These are phyloP conservation scores for Picea sitchensis DNA, from an alignment of 75 land plant genomes.

Conservation along the genomic window DNA sequence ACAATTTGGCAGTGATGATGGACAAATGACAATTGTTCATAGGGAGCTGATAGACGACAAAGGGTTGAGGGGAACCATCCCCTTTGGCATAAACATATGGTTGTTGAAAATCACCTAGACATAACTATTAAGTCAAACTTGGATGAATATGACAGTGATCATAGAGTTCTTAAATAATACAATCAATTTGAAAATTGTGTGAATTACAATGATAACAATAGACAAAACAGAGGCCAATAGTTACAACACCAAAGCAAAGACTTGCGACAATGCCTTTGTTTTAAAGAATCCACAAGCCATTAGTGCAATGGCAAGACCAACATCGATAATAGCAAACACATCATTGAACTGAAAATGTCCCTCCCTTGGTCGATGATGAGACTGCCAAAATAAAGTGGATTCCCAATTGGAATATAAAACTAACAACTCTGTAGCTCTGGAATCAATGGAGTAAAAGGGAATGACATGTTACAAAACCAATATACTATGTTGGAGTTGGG, in stretches of 20 bases:
- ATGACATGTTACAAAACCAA: not conserved
- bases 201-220: too few species aligned
- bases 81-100: too few species aligned
- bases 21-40: too few species aligned
- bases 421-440: not conserved
- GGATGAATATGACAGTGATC: too few species aligned
- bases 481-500: conserved; percentile 17
- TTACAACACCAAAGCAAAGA: conserved; percentile 74
- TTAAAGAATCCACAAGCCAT: conserved; percentile 43
- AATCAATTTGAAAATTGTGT: too few species aligned
- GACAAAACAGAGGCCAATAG: not conserved
- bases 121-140: too few species aligned
- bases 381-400: conserved; percentile 29
- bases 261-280: conserved; percentile 66
- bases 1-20: too few species aligned
- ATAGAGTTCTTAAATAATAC: too few species aligned
- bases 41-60: too few species aligned
- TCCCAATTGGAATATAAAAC: not conserved
- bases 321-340: conserved; percentile 75
- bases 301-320: conserved; percentile 70
- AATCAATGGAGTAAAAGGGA: not conserved
- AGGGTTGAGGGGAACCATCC: too few species aligned
- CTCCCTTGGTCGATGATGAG: conserved; percentile 56
- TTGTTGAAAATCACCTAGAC: too few species aligned
- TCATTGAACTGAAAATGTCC: conserved; percentile 89